A percentile compares a stretch with the other conserved stretches of the same genome.
These are phyloP conservation scores for Podospora appendiculata DNA, from an alignment of 495 filamentous ascomycete genomes.

Conservation along the genomic window DNA sequence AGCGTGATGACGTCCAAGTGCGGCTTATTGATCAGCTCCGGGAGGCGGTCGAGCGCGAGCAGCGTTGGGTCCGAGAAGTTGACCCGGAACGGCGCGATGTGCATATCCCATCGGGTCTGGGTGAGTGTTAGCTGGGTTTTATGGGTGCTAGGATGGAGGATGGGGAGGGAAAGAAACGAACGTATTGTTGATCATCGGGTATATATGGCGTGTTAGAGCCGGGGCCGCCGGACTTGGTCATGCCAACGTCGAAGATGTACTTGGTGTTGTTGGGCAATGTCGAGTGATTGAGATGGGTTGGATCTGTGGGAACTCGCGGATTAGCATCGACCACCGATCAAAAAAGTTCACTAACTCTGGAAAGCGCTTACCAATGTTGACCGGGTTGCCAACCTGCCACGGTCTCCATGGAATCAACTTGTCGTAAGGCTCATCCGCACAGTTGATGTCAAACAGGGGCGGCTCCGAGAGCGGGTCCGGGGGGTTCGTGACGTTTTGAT, in stretches of 20 bases:
- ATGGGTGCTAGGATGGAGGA: not conserved
- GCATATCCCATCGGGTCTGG: slow-evolving; percentile 5
- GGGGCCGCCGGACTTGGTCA: slow-evolving; percentile 5
- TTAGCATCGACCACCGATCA: too few relatives aligned
- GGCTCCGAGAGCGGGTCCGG: slow-evolving; percentile 10
- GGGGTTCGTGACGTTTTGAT: not conserved
- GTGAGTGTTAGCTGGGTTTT: not conserved
- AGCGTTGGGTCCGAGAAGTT: slow-evolving; percentile 35
- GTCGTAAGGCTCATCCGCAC: slow-evolving; percentile 8
- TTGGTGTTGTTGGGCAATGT: not conserved
- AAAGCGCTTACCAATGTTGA: slow-evolving; percentile 4
- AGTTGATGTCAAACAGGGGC: slow-evolving; percentile 1
- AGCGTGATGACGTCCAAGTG: slow-evolving; percentile 3
- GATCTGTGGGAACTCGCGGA: not conserved
- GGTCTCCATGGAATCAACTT: slow-evolving; percentile 1
- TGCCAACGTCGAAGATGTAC: slow-evolving; percentile 10
- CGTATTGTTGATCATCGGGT: slow-evolving; percentile 2
- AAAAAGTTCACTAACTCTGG: not conserved
- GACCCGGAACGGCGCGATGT: slow-evolving; percentile 16
- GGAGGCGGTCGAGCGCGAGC: not conserved
- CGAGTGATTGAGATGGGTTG: not conserved
- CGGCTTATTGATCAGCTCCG: not conserved
- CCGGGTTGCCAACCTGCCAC: slow-evolving; percentile 7
- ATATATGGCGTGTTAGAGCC: slow-evolving; percentile 3
- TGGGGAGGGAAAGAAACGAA: not conserved